Evolutionary conservation across 2,329 filamentous ascomycete genomes (phyloP), one percentile per base, ranked within the genome.

Genomic region (Sporothrix brasiliensis): DNA sequence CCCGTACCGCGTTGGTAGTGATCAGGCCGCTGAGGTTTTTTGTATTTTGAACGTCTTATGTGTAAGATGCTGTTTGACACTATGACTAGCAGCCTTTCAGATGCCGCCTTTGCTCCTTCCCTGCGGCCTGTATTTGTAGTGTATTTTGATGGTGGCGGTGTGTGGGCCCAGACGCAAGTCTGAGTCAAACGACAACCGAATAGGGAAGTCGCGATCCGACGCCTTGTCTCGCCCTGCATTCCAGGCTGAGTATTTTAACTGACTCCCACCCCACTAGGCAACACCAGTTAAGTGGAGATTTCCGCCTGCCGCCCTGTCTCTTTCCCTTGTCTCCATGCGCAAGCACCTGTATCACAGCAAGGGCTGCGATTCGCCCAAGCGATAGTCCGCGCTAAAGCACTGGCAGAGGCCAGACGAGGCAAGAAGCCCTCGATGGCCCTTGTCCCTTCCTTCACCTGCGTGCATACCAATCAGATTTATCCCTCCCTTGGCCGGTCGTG

Each of bases 351-450:
- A 30, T 30, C 52, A 52, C 65, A 67, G 66, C 58, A 56, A 61
- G 70, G 66, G 58, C 50, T 69, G 66, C 58, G 56, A 71, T 71
- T 71, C 56, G 69, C 50, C 30, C 44, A 58, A 53, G 27, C 3
- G 21, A 50, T 34, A 58, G 47, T 21, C 19, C 56, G 65, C 68
- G 49, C 58, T 54, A 63, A 58, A 47, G 14, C 9, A 52, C 49
- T 67, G 49, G 47, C 13, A 60, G 56, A 41, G 56, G 34, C 58
- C 58, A 44, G n/a, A 63, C 27, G 16, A 49, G 30, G 68, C 65
- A 50, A 67, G 61, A 50, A 67, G 60, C 14, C n/a, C 49, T 13
- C 13, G 14, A 44, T 14, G 41, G 6, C 10, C 16, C 10, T 66
- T 39, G 47, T 39, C 41, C 63, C 68, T 65, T 39, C 58, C 50